Evolutionary conservation across 2,329 filamentous ascomycete genomes (phyloP).

Genomic region (Gaeumannomyces sp.): DNA sequence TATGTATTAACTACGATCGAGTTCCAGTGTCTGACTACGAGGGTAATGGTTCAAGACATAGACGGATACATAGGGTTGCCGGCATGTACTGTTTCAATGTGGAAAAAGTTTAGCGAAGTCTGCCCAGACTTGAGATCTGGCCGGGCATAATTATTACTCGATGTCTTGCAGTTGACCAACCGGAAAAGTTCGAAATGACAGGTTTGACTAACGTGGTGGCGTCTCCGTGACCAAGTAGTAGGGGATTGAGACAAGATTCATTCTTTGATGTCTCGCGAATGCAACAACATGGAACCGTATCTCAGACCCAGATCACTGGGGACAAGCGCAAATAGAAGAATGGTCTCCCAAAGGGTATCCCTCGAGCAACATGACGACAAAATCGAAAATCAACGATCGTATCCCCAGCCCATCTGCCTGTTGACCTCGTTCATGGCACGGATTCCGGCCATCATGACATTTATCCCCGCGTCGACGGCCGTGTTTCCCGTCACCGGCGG

Average conservation of each 20-base stretch:
- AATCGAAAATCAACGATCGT: slow-evolving; percentile 15
- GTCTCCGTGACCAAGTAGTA: too few species aligned
- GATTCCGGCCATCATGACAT: slow-evolving; percentile 41
- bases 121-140: background rate
- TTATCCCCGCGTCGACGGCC: slow-evolving; percentile 32
- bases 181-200: too few species aligned
- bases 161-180: too few species aligned
- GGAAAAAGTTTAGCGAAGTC: background rate
- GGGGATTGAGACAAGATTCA: too few species aligned
- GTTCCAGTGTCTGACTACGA: background rate
- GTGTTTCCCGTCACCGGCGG: slow-evolving; percentile 28
- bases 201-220: too few species aligned
- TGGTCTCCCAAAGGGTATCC: background rate
- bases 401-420: slow-evolving; percentile 48
- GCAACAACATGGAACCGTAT: too few species aligned
- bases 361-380: background rate
- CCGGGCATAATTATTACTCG: too few species aligned
- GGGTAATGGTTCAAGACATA: background rate
- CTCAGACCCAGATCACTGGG: too few species aligned
- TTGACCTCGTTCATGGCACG: slow-evolving; percentile 47
- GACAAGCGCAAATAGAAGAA: background rate
- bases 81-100: background rate
- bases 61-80: background rate
- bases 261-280: too few species aligned
- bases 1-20: background rate